phyloP scores from a whole-genome alignment of 768 basidiomycete genomes.

The Boletus pseudo-olivaceus region DNA sequence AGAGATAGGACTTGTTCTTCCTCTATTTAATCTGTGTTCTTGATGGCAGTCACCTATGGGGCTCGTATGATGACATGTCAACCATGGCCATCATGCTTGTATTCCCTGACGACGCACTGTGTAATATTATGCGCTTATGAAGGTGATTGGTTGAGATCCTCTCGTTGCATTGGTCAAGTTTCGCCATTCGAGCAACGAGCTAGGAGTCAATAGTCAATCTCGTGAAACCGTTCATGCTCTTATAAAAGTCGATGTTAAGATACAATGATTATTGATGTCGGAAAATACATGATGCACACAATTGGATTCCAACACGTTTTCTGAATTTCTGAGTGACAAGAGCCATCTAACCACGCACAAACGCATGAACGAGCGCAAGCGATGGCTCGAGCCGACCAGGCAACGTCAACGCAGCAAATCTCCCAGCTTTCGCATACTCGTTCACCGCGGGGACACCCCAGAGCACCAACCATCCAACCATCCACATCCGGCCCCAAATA shows the following conservation, averaged over 20 bases:
- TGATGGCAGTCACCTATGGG: no score
- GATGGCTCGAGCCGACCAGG: constrained; percentile 15
- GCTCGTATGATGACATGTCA: no score
- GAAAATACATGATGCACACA: neutral
- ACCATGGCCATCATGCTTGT: no score
- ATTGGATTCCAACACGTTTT: neutral
- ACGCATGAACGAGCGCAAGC: constrained; percentile 26
- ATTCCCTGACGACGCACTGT: no score
- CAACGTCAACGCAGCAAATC: constrained; percentile 9
- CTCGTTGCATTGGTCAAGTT: neutral
- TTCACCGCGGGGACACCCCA: constrained; percentile 49
- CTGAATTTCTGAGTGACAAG: neutral
- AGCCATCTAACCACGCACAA: neutral
- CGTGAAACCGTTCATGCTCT: no score
- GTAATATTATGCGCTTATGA: neutral
- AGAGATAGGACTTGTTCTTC: no score
- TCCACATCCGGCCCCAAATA: constrained; percentile 48
- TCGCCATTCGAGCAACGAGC: neutral
- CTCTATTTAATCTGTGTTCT: no score
- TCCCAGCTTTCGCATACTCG: constrained; percentile 20
- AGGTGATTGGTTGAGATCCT: neutral
- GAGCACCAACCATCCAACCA: constrained; percentile 41
- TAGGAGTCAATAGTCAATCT: no score
- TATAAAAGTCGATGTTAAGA: no score
- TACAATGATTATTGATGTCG: neutral